Conservation (phyloP, 2,329 filamentous ascomycete species). For the Seiridium cupressi region DNA sequence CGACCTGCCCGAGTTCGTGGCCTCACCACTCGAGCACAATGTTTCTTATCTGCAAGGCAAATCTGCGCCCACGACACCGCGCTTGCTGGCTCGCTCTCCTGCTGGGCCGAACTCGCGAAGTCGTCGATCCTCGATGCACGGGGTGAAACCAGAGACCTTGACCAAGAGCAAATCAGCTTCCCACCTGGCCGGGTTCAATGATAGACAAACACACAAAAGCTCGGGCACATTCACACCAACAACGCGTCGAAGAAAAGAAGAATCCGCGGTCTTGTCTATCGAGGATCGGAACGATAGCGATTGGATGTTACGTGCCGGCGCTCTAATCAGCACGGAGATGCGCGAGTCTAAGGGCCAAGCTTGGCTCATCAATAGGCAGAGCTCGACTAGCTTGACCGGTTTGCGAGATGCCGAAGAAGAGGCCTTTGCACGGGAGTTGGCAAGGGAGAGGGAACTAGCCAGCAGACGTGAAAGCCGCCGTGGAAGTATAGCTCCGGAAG, state of each 20-base stretch:
- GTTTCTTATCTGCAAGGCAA: slow-evolving; percentile 60
- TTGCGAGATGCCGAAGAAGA: slow-evolving; percentile 52
- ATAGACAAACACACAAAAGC: slow-evolving; percentile 17
- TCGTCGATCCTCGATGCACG: slow-evolving; percentile 36
- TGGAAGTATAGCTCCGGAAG: slow-evolving; percentile 39
- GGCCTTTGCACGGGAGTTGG: slow-evolving; percentile 49
- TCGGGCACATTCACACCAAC: slow-evolving; percentile 21
- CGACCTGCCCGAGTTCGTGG: slow-evolving; percentile 36
- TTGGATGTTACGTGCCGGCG: slow-evolving; percentile 64
- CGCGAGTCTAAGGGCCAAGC: slow-evolving; percentile 67
- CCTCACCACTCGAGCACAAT: slow-evolving; percentile 32
- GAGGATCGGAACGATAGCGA: slow-evolving; percentile 51
- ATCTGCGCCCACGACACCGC: slow-evolving; percentile 63
- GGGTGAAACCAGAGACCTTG: slow-evolving; percentile 30
- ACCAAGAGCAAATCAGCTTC: slow-evolving; percentile 64
- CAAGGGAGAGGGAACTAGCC: slow-evolving; percentile 45
- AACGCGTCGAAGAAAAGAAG: slow-evolving; percentile 28
- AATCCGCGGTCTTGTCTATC: slow-evolving; percentile 23
- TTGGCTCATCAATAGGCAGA: slow-evolving; percentile 65
- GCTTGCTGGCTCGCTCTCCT: slow-evolving; percentile 56
- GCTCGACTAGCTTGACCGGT: slow-evolving; percentile 60
- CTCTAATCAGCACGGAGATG: slow-evolving; percentile 59
- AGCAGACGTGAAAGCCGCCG: slow-evolving; percentile 48
- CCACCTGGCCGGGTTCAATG: slow-evolving; percentile 39
- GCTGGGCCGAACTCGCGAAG: slow-evolving; percentile 45